Conservation (phyloP, 2,329 filamentous ascomycete species). For the Iodosphaeria phyllophila region DNA sequence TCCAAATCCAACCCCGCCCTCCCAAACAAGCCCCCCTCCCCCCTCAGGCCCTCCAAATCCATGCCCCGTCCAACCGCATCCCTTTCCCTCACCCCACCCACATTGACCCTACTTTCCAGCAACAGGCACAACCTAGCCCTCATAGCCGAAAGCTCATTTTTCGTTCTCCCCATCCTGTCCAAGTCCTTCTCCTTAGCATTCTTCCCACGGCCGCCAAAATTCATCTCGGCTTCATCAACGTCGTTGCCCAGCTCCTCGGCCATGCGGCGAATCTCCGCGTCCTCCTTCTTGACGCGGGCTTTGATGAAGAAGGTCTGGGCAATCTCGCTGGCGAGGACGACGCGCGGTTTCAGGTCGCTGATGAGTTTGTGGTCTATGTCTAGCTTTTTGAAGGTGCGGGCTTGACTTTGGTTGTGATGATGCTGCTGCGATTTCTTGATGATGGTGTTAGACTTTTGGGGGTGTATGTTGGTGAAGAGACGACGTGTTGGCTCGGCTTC, state of each 20-base stretch:
- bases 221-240: constrained; percentile 76
- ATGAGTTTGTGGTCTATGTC: constrained; percentile 71
- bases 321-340: constrained; percentile 69
- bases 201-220: constrained; percentile 48
- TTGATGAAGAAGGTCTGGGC: constrained; percentile 71
- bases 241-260: constrained; percentile 90
- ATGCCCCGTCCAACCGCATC: too few relatives aligned
- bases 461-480: constrained; percentile 76
- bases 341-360: constrained; percentile 54
- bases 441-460: constrained; percentile 22
- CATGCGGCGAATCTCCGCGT: constrained; percentile 66
- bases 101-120: constrained; percentile 57
- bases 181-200: constrained; percentile 60
- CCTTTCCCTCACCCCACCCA: constrained; percentile 63
- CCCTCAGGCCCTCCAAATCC: too few relatives aligned
- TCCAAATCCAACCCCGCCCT: too few relatives aligned
- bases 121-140: constrained; percentile 55
- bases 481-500: constrained; percentile 73
- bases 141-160: constrained; percentile 52
- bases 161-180: constrained; percentile 46
- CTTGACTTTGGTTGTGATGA: too few relatives aligned
- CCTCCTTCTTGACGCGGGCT: constrained; percentile 67
- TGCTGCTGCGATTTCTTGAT: constrained; percentile 40
- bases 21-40: too few relatives aligned
- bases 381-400: constrained; percentile 61